A percentile compares a stretch with the other conserved stretches of the same genome.
phyloP scores from a whole-genome alignment of 2,329 filamentous ascomycete genomes.

The Pezicula neosporulosa region DNA sequence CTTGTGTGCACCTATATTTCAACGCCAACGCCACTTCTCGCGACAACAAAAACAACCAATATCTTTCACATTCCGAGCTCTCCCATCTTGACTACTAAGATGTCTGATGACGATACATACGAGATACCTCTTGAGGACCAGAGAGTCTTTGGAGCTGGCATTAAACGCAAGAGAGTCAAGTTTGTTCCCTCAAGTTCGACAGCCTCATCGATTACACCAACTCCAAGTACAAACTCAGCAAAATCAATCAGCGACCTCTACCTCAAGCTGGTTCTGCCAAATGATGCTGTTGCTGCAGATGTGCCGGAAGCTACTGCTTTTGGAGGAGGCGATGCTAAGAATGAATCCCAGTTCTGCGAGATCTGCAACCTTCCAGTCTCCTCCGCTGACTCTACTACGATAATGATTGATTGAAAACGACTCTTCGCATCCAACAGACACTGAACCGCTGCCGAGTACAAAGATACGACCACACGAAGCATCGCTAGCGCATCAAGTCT shows the following conservation, averaged over 20 bases:
- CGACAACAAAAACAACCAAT: not conserved
- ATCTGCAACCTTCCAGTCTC: slow-evolving; percentile 57
- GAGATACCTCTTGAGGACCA: slow-evolving; percentile 55
- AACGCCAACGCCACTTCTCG: not conserved
- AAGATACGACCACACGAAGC: slow-evolving; percentile 45
- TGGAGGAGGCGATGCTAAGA: not conserved
- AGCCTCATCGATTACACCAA: slow-evolving; percentile 25
- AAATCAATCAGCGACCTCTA: slow-evolving; percentile 50
- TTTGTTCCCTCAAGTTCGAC: slow-evolving; percentile 45
- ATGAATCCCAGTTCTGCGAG: slow-evolving; percentile 38
- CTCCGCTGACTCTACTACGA: slow-evolving; percentile 34
- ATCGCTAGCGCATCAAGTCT: slow-evolving; percentile 69
- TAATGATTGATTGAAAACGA: not conserved
- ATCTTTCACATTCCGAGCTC: not conserved
- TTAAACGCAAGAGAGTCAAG: slow-evolving; percentile 55
- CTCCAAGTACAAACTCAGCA: slow-evolving; percentile 16
- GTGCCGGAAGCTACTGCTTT: not conserved
- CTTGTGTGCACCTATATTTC: not conserved
- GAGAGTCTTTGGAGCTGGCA: slow-evolving; percentile 58
- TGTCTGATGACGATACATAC: slow-evolving; percentile 51
- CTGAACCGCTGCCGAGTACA: slow-evolving; percentile 21
- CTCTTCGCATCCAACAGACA: not conserved
- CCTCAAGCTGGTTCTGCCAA: slow-evolving; percentile 57
- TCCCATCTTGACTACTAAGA: slow-evolving; percentile 14
- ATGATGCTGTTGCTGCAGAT: slow-evolving; percentile 3